Percentiles rank a stretch among this genome's conserved stretches.
Evolutionary conservation across 2,329 filamentous ascomycete genomes (phyloP).

Genomic region (Epichloe scottii): DNA sequence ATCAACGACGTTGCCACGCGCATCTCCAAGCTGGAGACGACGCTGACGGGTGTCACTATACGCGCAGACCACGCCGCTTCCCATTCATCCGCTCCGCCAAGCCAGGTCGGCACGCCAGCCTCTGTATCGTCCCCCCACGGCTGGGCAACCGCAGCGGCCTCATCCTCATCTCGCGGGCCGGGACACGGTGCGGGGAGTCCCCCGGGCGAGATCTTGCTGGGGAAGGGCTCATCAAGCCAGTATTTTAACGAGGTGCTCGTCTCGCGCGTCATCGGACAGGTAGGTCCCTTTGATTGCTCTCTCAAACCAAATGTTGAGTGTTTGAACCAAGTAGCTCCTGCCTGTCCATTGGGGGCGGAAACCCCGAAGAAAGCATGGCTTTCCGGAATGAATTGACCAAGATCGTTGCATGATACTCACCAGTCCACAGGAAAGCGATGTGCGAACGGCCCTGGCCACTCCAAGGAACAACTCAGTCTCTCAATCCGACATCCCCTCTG

Average conservation of each 20-base stretch:
- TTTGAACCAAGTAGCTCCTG: too few relatives aligned
- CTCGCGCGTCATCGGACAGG: slow-evolving; percentile 23
- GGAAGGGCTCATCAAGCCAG: slow-evolving; percentile 20
- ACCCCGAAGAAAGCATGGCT: too few relatives aligned
- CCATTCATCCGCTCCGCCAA: not conserved
- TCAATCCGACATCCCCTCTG: slow-evolving; percentile 9
- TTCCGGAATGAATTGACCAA: too few relatives aligned
- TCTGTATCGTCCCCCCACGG: too few relatives aligned
- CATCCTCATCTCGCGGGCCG: not conserved
- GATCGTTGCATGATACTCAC: not conserved
- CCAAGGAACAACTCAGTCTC: slow-evolving; percentile 3
- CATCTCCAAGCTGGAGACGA: slow-evolving; percentile 22
- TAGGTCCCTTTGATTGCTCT: slow-evolving; percentile 2
- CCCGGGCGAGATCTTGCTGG: slow-evolving; percentile 17
- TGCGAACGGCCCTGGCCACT: slow-evolving; percentile 3
- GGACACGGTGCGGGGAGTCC: not conserved
- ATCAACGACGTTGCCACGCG: slow-evolving; percentile 23
- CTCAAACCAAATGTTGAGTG: too few relatives aligned
- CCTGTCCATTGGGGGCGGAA: too few relatives aligned
- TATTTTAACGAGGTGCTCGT: slow-evolving; percentile 26
- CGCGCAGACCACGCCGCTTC: not conserved
- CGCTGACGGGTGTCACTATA: slow-evolving; percentile 2
- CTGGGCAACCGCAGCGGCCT: not conserved
- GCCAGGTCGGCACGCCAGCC: too few relatives aligned
- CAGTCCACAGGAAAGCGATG: not conserved